These are phyloP conservation scores for Penicillium expansum DNA, from an alignment of 2,329 filamentous ascomycete species.

Conservation along the genomic window DNA sequence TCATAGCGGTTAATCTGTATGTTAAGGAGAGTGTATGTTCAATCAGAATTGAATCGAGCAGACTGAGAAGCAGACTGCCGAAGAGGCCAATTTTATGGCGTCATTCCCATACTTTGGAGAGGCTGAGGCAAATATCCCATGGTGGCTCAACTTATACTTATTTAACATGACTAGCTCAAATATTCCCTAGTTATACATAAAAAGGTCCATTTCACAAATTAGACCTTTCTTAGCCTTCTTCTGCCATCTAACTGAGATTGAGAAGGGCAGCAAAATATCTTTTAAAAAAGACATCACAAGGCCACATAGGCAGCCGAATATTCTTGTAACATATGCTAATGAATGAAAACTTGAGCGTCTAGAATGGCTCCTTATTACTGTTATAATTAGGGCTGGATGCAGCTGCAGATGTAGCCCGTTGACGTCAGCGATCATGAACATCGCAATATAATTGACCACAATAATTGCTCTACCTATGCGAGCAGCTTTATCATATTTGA, in stretches of 20 bases:
- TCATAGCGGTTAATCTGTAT: not conserved
- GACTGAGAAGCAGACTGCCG: not conserved
- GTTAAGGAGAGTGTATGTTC: not conserved
- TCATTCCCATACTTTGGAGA: slow-evolving; percentile 1
- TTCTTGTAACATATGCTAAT: no score
- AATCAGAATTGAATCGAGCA: not conserved
- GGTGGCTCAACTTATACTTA: not conserved
- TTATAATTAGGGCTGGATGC: not conserved
- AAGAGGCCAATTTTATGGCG: slow-evolving; percentile 5
- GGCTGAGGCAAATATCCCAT: not conserved
- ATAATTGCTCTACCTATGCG: not conserved
- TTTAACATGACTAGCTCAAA: not conserved
- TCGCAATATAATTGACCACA: not conserved
- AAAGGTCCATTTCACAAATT: no score
- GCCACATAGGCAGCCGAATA: no score
- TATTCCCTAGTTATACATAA: no score
- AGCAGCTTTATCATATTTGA: not conserved
- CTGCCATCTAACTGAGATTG: no score
- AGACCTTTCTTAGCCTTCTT: no score
- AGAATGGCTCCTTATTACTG: not conserved
- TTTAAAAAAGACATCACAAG: no score
- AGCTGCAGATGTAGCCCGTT: not conserved
- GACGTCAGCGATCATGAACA: not conserved
- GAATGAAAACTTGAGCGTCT: not conserved
- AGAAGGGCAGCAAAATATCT: no score